A percentile compares a stretch with the other conserved stretches of the same genome.
Evolutionary conservation across 805 yeast species (phyloP).

Genomic region (Yamadazyma tumulicola): DNA sequence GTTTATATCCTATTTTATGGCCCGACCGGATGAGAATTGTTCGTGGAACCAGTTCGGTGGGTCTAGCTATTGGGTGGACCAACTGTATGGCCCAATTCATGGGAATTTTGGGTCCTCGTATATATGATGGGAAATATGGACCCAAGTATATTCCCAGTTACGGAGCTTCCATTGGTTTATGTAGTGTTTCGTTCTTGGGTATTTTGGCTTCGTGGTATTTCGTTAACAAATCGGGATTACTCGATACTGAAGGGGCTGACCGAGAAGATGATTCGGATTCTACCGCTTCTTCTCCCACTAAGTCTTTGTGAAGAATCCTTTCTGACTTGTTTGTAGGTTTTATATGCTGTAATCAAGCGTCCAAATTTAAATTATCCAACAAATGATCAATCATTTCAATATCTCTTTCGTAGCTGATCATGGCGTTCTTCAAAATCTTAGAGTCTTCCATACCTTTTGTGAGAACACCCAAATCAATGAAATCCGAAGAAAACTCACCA

Average conservation of each 20-base stretch:
- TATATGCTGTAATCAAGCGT: conserved; percentile 19
- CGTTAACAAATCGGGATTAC: conserved; percentile 10
- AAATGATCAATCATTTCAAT: conserved; percentile 26
- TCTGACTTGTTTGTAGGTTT: not conserved
- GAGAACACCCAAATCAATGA: conserved; percentile 19
- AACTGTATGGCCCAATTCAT: conserved; percentile 12
- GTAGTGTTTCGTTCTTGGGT: conserved; percentile 7
- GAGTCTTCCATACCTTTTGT: conserved; percentile 13
- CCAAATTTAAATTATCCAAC: conserved; percentile 25
- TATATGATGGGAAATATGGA: conserved; percentile 15
- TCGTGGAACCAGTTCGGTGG: conserved; percentile 13
- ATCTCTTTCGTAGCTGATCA: conserved; percentile 21
- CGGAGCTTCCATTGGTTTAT: conserved; percentile 11
- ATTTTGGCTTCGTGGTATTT: conserved; percentile 13
- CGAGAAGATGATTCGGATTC: no score
- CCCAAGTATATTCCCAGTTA: conserved; percentile 13
- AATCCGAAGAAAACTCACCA: conserved; percentile 22
- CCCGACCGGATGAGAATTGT: conserved; percentile 16
- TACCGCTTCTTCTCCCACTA: not conserved
- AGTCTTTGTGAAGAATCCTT: no score
- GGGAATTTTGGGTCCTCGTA: conserved; percentile 15
- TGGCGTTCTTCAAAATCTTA: conserved; percentile 6
- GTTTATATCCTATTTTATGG: conserved; percentile 14
- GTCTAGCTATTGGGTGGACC: conserved; percentile 15
- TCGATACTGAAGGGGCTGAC: conserved; percentile 15